Conservation (phyloP, 257 asterid genomes). For the Solanum chmielewskii region DNA sequence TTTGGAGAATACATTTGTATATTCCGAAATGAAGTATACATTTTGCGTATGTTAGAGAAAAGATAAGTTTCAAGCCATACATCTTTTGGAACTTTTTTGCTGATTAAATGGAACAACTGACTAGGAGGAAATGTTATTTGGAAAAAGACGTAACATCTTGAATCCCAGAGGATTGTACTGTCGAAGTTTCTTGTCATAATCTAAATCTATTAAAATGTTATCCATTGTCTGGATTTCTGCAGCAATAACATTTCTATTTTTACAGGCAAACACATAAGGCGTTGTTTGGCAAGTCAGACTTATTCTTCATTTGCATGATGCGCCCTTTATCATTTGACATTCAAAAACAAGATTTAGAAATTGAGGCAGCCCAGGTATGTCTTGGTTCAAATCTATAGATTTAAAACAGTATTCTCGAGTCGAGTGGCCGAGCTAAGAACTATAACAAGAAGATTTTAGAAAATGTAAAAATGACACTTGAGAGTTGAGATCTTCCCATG, state of each 20-base stretch:
- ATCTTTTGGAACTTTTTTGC: not conserved
- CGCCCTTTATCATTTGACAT: conserved; percentile 52
- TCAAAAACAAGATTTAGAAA: conserved; percentile 59
- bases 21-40: not conserved
- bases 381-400: not conserved
- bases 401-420: not conserved
- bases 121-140: not conserved
- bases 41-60: not conserved
- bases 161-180: not conserved
- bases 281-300: conserved; percentile 17
- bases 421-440: not conserved
- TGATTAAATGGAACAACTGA: not conserved
- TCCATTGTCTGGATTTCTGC: not conserved
- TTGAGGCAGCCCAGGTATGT: conserved; percentile 64
- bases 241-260: not conserved
- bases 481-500: not conserved
- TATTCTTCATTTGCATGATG: conserved; percentile 42
- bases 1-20: not conserved
- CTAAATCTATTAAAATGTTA: not conserved
- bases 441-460: not conserved
- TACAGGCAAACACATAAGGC: conserved; percentile 51
- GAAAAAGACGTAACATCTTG: not conserved
- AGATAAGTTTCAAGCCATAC: not conserved
- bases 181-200: not conserved
- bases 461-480: not conserved